phyloP scores from a whole-genome alignment of 257 asterid genomes.

The Salvia rosmarinus region DNA sequence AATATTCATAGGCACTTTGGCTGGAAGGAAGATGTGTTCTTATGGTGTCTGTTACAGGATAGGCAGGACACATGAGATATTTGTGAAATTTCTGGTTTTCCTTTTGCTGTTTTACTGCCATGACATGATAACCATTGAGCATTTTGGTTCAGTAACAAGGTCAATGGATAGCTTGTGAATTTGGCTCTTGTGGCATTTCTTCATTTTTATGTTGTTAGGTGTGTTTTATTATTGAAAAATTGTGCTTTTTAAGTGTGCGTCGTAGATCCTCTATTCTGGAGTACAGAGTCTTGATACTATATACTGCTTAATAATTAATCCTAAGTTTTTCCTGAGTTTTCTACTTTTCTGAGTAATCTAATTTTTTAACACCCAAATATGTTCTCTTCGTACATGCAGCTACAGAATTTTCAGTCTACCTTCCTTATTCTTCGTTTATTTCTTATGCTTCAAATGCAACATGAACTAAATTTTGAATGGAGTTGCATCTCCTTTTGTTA shows the following conservation, averaged over 20 bases:
- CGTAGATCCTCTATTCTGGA: neutral
- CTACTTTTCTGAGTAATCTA: neutral
- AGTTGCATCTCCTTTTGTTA: neutral
- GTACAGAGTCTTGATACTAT: neutral
- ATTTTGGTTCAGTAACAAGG: slow-evolving; percentile 8
- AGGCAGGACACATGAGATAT: neutral
- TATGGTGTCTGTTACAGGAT: slow-evolving; percentile 4
- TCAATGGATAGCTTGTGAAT: slow-evolving; percentile 13
- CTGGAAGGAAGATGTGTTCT: neutral
- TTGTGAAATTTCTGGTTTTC: neutral
- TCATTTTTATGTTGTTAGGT: neutral
- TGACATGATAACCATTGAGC: slow-evolving; percentile 5
- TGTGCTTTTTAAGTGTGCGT: neutral
- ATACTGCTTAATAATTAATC: neutral
- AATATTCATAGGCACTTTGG: slow-evolving; percentile 3
- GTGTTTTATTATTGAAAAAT: neutral
- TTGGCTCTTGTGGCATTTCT: slow-evolving; percentile 14
- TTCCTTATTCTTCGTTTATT: neutral
- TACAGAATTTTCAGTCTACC: neutral
- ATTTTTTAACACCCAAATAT: neutral
- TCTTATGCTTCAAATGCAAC: neutral
- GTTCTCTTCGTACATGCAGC: neutral
- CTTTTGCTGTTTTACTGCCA: neutral
- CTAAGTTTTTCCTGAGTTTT: neutral
- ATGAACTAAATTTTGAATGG: neutral